Base-by-base conservation (phyloP, 805 yeast genomes). In the Lipomyces sp. region DNA sequence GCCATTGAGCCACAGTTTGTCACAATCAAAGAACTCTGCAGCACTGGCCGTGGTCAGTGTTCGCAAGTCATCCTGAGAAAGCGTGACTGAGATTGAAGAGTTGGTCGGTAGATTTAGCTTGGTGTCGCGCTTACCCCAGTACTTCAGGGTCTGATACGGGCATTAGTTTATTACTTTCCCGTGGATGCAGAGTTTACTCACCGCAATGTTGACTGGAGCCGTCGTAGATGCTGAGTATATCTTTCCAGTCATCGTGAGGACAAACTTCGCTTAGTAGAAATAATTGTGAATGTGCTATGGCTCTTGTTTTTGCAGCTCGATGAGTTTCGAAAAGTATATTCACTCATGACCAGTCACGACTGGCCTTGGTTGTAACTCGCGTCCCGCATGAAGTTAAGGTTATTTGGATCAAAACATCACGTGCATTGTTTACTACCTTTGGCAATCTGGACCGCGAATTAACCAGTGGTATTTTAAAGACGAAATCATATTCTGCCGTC, bases 91-190 rank as follows among this genome's bases (percentile, higher is more conserved):
- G 72, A 95, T 92, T 35, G 98, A 92, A 11, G 96, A 90, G 81
- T 95, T 95, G 62, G 99, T 95, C 59, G 99, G 99, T 62, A 95
- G 82, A 76, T 95, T 95, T 75, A 95, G 85, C 58, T 83, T 81
- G 69, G 87, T 88, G 79, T 95, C 98, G 76, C 99, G 86, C 80
- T 95, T 95, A 59, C 99, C 99, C 99, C 99, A 95, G 82, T 95
- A 95, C 80, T 95, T 95, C 71, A 95, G 84, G 51, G 98, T 95
- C 87, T 87, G 69, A 15, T 15, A 11, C 6, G 18, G 48, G 87
- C 68, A 13, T 30, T 37, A 35, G 32, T n/a, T 34, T 5, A 33
- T 13, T 32, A 29, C 29, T n/a, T 30, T 13, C 8, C 32, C 13
- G 55, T 53, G n/a, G 34, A 18, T 7, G 29, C 58, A 32, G 45